A percentile compares a stretch with the other conserved stretches of the same genome.
phyloP scores from a whole-genome alignment of 352 stramenopile genomes.

The Phytopythium boreale region DNA sequence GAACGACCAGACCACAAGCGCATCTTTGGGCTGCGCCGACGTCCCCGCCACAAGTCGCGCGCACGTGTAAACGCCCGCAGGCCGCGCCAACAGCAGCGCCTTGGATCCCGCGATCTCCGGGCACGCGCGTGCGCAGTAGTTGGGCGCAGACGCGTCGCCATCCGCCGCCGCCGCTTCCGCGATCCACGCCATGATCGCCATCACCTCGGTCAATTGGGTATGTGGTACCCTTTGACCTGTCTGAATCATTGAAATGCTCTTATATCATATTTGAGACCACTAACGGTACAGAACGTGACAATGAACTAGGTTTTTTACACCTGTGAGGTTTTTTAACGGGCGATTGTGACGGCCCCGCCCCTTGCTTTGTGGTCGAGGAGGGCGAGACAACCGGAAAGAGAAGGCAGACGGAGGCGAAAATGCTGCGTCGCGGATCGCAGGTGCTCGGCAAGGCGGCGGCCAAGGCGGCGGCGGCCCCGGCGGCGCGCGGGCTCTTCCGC shows the following conservation, averaged over 20 bases:
- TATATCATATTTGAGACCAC: too few species aligned
- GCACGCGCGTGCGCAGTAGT: constrained; percentile 2
- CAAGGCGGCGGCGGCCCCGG: constrained; percentile 18
- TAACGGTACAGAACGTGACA: too few species aligned
- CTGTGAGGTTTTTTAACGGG: too few species aligned
- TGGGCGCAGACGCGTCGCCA: not conserved
- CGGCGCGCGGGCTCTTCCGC: constrained; percentile 11
- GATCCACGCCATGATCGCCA: constrained; percentile 5
- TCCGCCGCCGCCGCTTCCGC: constrained; percentile 12
- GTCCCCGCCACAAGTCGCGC: constrained; percentile 23
- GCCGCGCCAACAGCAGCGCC: constrained; percentile 42
- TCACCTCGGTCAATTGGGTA: too few species aligned
- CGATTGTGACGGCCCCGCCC: too few species aligned
- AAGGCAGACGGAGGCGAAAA: constrained; percentile 12
- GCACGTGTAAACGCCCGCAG: constrained; percentile 63
- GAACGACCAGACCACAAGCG: constrained; percentile 52
- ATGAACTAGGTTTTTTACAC: too few species aligned
- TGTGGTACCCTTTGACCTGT: not conserved
- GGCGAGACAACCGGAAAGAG: constrained; percentile 6
- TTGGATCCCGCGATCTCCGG: constrained; percentile 33
- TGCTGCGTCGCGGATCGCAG: constrained; percentile 47
- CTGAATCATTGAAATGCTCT: too few species aligned
- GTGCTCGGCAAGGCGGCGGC: constrained; percentile 16
- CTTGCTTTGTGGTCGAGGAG: not conserved
- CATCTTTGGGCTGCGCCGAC: not conserved